phyloP scores from a whole-genome alignment of 139 green algal species.

The Desmodesmus armatus region DNA sequence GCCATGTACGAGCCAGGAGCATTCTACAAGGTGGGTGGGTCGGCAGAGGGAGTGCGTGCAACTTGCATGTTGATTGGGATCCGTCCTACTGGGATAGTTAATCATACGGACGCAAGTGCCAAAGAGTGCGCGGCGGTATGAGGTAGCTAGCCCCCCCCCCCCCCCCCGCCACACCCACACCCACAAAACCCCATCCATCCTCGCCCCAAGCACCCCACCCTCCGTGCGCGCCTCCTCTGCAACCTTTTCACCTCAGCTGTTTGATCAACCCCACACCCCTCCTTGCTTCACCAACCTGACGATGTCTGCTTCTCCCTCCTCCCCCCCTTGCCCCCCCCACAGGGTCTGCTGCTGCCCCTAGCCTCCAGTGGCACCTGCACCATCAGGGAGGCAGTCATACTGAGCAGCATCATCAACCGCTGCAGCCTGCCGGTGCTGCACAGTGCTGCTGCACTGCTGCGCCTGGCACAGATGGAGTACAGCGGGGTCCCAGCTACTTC shows the following conservation, averaged over 20 bases:
- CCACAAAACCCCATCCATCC: no score
- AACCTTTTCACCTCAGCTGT: not conserved
- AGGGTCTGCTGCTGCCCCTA: conserved; percentile 32
- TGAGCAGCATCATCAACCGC: conserved; percentile 85
- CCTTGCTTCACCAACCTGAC: not conserved
- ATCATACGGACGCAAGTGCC: no score
- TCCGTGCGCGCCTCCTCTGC: not conserved
- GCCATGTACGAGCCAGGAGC: conserved; percentile 97
- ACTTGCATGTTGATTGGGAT: no score
- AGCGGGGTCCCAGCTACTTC: conserved; percentile 97
- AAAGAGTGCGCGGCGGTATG: no score
- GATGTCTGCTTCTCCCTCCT: not conserved
- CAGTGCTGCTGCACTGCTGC: conserved; percentile 87
- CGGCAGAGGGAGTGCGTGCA: not conserved
- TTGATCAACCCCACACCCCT: not conserved
- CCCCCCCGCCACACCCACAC: no score
- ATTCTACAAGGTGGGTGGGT: conserved; percentile 91
- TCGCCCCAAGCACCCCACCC: no score
- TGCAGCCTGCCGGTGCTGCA: conserved; percentile 91
- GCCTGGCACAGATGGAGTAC: conserved; percentile 94
- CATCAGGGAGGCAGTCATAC: conserved; percentile 96
- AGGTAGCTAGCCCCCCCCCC: no score
- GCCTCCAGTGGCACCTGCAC: conserved; percentile 78
- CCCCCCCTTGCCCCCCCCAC: not conserved
- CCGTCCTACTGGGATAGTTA: no score